Percentiles rank a stretch among this genome's conserved stretches.
Conservation (phyloP, 768 basidiomycete genomes). For the Suillus paluster region DNA sequence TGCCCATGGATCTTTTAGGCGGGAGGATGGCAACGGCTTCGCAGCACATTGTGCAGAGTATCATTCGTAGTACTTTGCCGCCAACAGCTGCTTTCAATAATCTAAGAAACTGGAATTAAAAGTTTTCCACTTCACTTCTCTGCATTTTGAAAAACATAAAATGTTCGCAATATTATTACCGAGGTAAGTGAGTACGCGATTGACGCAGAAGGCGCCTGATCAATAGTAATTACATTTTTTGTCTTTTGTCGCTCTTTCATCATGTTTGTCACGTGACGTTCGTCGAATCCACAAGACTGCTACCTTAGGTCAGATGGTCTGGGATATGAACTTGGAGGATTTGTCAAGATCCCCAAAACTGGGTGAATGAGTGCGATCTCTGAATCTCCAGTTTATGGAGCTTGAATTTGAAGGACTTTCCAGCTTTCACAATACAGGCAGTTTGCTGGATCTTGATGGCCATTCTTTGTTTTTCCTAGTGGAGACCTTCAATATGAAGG, state of each 20-base stretch:
- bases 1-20: too few species aligned
- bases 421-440: conserved; percentile 41
- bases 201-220: not conserved
- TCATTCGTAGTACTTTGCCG: too few species aligned
- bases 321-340: conserved; percentile 61
- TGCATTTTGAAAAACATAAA: conserved; percentile 1
- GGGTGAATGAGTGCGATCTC: conserved; percentile 66
- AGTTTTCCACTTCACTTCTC: too few species aligned
- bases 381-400: conserved; percentile 62
- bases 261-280: not conserved
- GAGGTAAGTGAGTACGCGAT: not conserved
- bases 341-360: conserved; percentile 66
- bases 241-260: not conserved
- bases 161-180: not conserved
- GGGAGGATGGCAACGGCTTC: too few species aligned
- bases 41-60: too few species aligned
- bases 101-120: too few species aligned
- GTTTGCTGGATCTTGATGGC: conserved; percentile 65
- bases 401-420: conserved; percentile 39
- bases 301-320: conserved; percentile 37
- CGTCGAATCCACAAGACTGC: not conserved
- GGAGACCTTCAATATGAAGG: too few species aligned
- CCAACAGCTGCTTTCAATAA: too few species aligned
- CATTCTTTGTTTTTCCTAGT: too few species aligned
- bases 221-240: not conserved